These are phyloP conservation scores for Shiraia sp. DNA, from an alignment of 2,329 filamentous ascomycete genomes.

Conservation along the genomic window DNA sequence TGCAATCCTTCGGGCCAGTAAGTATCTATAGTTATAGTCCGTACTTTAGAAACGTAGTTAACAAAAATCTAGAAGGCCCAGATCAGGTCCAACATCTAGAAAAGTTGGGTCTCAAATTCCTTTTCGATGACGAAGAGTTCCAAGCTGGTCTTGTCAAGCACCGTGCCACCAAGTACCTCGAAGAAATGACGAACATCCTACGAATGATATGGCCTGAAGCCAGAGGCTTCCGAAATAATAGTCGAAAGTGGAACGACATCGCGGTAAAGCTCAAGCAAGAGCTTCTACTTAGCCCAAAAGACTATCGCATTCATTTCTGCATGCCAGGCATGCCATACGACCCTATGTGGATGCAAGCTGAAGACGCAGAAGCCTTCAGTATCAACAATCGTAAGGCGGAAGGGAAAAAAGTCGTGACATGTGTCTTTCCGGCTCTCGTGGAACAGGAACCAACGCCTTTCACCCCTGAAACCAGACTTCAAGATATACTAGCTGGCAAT, in stretches of 20 bases:
- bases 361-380: not conserved
- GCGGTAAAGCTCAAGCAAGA: constrained; percentile 11
- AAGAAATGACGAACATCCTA: not conserved
- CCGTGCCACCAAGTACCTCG: not conserved
- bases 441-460: not conserved
- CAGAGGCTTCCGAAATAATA: not conserved
- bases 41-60: not conserved
- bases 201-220: not conserved
- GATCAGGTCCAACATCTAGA: constrained; percentile 7
- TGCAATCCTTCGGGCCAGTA: not conserved
- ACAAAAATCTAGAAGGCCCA: constrained; percentile 2
- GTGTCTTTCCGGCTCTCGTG: constrained; percentile 2
- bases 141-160: not conserved
- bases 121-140: constrained; percentile 9
- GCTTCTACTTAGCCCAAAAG: constrained; percentile 11
- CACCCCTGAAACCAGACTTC: not conserved
- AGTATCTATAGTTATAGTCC: not conserved
- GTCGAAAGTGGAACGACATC: not conserved
- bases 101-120: constrained; percentile 1
- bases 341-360: constrained; percentile 11
- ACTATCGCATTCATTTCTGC: constrained; percentile 13
- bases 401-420: constrained; percentile 2
- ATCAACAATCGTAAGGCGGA: not conserved
- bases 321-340: constrained; percentile 9
- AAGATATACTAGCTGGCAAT: not conserved